Evolutionary conservation across 176 grass and related monocot species (phyloP), one percentile per base, ranked within the genome.

Genomic region (Olyra latifolia): DNA sequence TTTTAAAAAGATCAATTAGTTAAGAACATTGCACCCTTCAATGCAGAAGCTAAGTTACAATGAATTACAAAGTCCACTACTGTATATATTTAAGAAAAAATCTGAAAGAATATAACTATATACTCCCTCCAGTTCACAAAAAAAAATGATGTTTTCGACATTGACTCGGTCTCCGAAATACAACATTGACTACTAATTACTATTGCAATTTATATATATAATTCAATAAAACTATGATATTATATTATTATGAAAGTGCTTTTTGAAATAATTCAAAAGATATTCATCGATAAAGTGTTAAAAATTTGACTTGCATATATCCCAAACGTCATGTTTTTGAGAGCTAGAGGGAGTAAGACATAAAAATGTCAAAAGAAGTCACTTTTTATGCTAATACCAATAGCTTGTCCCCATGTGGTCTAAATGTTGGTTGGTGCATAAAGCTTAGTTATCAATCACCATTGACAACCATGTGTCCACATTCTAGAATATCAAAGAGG

Each of bases 291-390:
- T 35, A 35, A 35, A 35, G 32, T 35, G 32, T 3, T 35, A 35
- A 35, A 35, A 35, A 35, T 35, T 35, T 35, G 2, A 35, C 32
- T 35, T 3, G 32, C 32, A 35, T 35, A 4, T 35, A 35, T 35
- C 32, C 5, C 32, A 35, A 35, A 3, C 1, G 32, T 35, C 32
- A 35, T 35, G 32, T 35, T 35, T 35, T 35, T 35, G 32, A 35
- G 32, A 35, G 2, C 32, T 35, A 35, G 32, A 35, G 32, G 32
- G 32, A 35, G 32, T 35, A 47, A 45, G 56, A 40, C 41, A 22
- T 77, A 63, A 6, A 84, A 69, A 77, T 84, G 27, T 44, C 5
- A 16, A 66, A 82, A 75, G 20, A 77, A 44, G 57, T 62, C 19
- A n/a, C 8, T 76, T 76, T 38, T 47, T 38, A 59, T 39, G 72